Evolutionary conservation across 2,329 filamentous ascomycete genomes (phyloP), one percentile per base, ranked within the genome.

Genomic region (Parascedosporium putredinis): DNA sequence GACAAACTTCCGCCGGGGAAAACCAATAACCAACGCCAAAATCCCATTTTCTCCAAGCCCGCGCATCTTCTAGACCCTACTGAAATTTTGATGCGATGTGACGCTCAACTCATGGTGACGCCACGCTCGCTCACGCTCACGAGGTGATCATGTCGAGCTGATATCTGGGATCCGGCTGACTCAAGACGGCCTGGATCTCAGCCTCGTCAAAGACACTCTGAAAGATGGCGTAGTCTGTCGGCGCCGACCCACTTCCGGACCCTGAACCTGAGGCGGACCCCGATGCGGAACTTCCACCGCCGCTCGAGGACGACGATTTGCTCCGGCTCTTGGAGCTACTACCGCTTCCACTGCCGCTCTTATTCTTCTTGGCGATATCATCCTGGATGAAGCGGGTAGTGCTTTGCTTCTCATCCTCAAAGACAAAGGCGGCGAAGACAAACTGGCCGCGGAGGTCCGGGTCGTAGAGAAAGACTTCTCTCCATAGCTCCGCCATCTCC

Each of bases 401-500:
- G 63, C 71, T 78, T 59, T 78, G 73, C 45, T 61, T 58, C 3
- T 68, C 63, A 51, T 82, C 76, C 55, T 83, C 79, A 54, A 85
- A 83, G 10, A 79, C 76, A 59, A 85, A 85, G 5, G 79, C 72
- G 27, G 83, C 75, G 55, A 78, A 75, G 48, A 70, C 63, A 57
- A 85, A 81, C 51, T 79, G 76, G 16, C 81, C 79, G 12, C 75
- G 69, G 33, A 84, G 72, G 51, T 82, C 79, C 0, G 76, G 72
- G 53, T 83, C 78, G 60, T 78, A 79, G 40, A 83, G 68, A 40
- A 84, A 70, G 9, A 82, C 68, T 54, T 85, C 80, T 43, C 79
- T 72, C 81, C 81, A 85, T 46, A 84, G 70, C 62, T 79, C 74
- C 29, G 80, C 80, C 49, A 84, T 68, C 61, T 83, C 79, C 58